Base-by-base conservation (phyloP, 2,329 filamentous ascomycete species). In the Calonectria pseudoreteaudii region DNA sequence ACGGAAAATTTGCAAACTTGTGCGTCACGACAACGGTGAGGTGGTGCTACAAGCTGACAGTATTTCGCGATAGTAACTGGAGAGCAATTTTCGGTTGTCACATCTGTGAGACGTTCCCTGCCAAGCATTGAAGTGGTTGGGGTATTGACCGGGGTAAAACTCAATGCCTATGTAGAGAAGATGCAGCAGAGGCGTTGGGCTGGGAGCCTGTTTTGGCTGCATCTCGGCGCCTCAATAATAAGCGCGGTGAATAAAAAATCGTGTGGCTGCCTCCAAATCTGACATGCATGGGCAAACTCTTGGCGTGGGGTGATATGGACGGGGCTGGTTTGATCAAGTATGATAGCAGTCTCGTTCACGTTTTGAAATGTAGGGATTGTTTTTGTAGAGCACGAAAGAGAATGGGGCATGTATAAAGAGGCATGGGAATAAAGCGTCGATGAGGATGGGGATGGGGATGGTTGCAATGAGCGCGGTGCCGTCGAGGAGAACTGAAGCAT, bases 241-340 rank as follows among this genome's bases (percentile, higher is more conserved):
- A 53, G 10, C 50, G 23, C 50, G 10, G 56, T n/a, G 26, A 36
- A 23, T 38, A 34, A n/a, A n/a, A 16, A 16, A n/a, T n/a, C 14
- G 34, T 34, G 34, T 9, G 56, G 34, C 4, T 41, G 56, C 34
- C 11, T 23, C 31, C 56, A 38, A 41, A 62, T 62, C 56, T 62
- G 56, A 62, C 56, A 62, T 62, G 56, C 56, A 62, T 62, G 56
- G 56, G 8, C 6, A n/a, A 60, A 38, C 34, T 36, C 56, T 60
- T 60, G 56, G 56, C 56, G 56, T 38, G 56, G 56, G 36, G 23
- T 41, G 34, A 8, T n/a, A 60, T 28, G 56, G 38, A 28, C 31
- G 28, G 23, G 14, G 23, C 56, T 41, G 18, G 44, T 23, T 62
- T 9, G 13, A 23, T 28, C 18, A 23, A 23, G 14, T 34, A 16